Percentiles rank a stretch among this genome's conserved stretches.
These are phyloP conservation scores for Allium fistulosum DNA, from an alignment of 106 monocot genomes.

Conservation along the genomic window DNA sequence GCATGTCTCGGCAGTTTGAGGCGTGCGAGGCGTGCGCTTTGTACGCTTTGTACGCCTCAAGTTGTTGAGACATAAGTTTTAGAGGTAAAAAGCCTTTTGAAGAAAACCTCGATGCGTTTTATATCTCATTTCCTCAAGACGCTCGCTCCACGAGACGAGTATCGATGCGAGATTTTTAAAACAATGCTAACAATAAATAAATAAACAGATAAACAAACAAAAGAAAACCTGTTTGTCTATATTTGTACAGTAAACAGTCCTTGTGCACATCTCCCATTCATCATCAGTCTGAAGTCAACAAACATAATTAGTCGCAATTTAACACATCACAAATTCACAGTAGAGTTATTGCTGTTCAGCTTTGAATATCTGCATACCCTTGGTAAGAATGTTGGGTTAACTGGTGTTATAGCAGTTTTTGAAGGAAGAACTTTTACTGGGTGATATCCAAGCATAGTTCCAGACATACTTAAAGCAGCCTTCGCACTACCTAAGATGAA, in stretches of 20 bases:
- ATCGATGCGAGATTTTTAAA: too few relatives aligned
- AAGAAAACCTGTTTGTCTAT: slow-evolving; percentile 16
- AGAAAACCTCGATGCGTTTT: too few relatives aligned
- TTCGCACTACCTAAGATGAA: slow-evolving; percentile 1
- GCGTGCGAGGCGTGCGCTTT: too few relatives aligned
- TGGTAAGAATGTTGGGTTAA: slow-evolving; percentile 9
- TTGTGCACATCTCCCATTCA: slow-evolving; percentile 11
- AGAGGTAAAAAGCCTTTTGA: too few relatives aligned
- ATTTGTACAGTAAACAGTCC: slow-evolving; percentile 20
- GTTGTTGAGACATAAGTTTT: too few relatives aligned
- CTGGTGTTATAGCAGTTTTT: slow-evolving; percentile 6
- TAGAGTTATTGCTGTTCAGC: background rate
- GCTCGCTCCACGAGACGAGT: too few relatives aligned
- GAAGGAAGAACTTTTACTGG: slow-evolving; percentile 7
- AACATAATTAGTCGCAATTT: background rate
- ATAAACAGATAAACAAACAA: background rate
- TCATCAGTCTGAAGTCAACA: background rate
- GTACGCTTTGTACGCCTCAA: too few relatives aligned
- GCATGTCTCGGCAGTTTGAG: too few relatives aligned
- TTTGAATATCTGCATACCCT: background rate
- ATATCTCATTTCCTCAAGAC: too few relatives aligned
- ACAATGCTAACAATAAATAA: background rate
- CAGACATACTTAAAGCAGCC: slow-evolving; percentile 6
- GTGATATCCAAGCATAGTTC: slow-evolving; percentile 11
- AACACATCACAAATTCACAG: background rate